Evolutionary conservation across 352 stramenopile species (phyloP), one percentile per base, ranked within the genome.

Genomic region (Phytophthora pluvialis): DNA sequence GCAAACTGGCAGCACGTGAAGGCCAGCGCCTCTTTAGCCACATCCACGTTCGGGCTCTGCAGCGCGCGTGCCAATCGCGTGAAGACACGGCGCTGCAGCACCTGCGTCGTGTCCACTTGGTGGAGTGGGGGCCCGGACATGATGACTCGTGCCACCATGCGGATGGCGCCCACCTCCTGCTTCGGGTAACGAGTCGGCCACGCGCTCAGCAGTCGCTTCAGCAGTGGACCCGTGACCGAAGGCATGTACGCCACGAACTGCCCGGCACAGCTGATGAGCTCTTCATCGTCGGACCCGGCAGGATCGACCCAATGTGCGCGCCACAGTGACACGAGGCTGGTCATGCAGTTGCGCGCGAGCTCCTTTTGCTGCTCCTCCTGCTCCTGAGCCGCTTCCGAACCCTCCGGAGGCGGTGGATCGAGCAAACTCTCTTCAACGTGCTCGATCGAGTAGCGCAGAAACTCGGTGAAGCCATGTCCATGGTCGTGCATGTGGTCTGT

Each of bases 181-280:
- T 78, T 74, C 4, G 88, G 88, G 60, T 78, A 90, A 9, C 75
- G 73, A n/a, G 71, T 70, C 9, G 88, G 88, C 88, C 88, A 95
- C 18, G 77, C 64, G 13, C 54, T 73, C 28, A 94, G 59, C 40
- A 94, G 57, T 7, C 81, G 79, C 29, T 70, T 59, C 15, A 95
- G 62, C 60, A 95, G 36, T 9, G 72, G 64, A 2, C 65, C 53
- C 4, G 84, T 84, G 8, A 86, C 73, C 2, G 83, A 74, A 0
- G 88, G 88, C 42, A 93, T 73, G 63, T 95, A 94, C 25, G 88
- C 83, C n/a, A 93, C 88, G 53, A 93, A 91, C 61, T 95, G 88
- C 15, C 88, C 86, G 1, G 85, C 88, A 51, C 81, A 93, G 33
- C 72, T 90, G 52, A 94, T 87, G 33, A 95, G 81, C 53, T 95